Base-by-base conservation (phyloP, 2,329 filamentous ascomycete species). In the Fusarium concolor region DNA sequence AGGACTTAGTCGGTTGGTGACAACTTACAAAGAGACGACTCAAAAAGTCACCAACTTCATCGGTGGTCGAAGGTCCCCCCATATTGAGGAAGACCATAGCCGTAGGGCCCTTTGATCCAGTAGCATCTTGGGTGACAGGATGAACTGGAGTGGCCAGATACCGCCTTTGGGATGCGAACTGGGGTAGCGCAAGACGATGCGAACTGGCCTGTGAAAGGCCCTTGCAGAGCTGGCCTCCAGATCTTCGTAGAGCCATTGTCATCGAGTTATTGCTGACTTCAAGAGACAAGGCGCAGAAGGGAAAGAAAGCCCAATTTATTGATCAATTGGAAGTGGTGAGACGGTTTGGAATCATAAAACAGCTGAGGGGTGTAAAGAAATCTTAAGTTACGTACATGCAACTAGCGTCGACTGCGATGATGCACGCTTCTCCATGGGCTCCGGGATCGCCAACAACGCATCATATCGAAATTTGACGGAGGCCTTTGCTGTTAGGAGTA, bases 71-170 rank as follows among this genome's bases (percentile, higher is more conserved):
- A 5, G 96, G 96, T 1, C 96, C 96, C 62, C 96, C 96, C 96
- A 99, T 99, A 81, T 99, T 99, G 82, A 99, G 88, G 76, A 99
- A 97, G 15, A 99, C 96, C 89, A 99, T 98, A 42, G 96, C 96
- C 6, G 96, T 99, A 10, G 94, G 94, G 0, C 95, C 95, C 76
- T 92, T 85, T 41, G 85, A 86, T 14, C 86, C 87, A 1, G 87
- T 87, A 9, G 87, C 84, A 85, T 93, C 86, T 78, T 96, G 93
- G 0, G 92, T 94, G 22, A 96, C 93, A 10, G 93, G 92, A 12
- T 92, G 91, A 6, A 88, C 89, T 20, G 77, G 73, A 38, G 79
- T 81, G 53, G 80, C 79, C 49, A 82, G 68, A 31, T 74, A 65
- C 63, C 79, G 74, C 56, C 62, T 73, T 53, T 79, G 75, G 46